Percentiles rank a stretch among this genome's conserved stretches.
phyloP scores from a whole-genome alignment of 768 basidiomycete species.

The Lactarius quietus region DNA sequence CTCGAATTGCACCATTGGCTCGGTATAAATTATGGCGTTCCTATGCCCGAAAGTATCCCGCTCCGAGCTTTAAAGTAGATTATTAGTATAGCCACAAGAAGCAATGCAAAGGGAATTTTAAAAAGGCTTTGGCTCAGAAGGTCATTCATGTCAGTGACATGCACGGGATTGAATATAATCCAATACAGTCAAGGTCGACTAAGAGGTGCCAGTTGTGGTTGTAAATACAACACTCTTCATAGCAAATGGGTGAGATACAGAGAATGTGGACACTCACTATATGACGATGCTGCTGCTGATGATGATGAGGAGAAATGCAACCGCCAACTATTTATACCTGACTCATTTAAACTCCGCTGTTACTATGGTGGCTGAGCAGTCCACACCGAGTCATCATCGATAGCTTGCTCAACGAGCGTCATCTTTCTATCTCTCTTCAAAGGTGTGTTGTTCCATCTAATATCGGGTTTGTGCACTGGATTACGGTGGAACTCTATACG shows the following conservation, averaged over 20 bases:
- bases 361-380: background rate
- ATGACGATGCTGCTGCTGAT: background rate
- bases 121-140: conserved; percentile 40
- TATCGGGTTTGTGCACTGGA: too few relatives aligned
- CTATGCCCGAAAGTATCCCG: background rate
- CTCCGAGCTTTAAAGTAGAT: background rate
- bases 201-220: conserved; percentile 86
- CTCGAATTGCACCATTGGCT: background rate
- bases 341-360: conserved; percentile 13
- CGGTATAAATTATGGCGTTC: background rate
- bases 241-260: conserved; percentile 22
- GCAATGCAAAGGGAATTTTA: background rate
- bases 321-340: background rate
- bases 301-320: background rate
- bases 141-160: conserved; percentile 78
- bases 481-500: background rate
- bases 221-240: conserved; percentile 82
- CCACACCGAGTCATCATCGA: conserved; percentile 1
- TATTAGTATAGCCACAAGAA: conserved; percentile 4
- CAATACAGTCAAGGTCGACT: conserved; percentile 64
- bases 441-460: conserved; percentile 14
- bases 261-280: conserved; percentile 22
- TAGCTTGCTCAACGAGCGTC: background rate
- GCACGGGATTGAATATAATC: conserved; percentile 34
- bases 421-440: background rate